A percentile compares a stretch with the other conserved stretches of the same genome.
Evolutionary conservation across 164 flowering plant genomes (phyloP).

Genomic region (Brasenia schreberi): DNA sequence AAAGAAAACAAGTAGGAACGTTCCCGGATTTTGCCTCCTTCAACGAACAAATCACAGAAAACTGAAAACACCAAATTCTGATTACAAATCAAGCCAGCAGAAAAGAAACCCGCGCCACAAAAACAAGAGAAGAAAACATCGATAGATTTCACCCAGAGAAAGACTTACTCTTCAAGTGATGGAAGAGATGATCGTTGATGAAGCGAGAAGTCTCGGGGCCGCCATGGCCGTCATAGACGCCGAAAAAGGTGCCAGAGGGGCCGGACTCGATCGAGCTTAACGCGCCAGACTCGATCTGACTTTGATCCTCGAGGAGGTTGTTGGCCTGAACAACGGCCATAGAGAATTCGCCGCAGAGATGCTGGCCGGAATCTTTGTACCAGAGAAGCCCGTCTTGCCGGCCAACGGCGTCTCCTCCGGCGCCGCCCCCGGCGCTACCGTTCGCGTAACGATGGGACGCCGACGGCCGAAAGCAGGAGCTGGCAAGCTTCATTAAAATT

Average conservation of each 20-base stretch:
- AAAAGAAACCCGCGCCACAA: background rate
- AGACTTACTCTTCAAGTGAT: constrained; percentile 61
- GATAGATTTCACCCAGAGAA: background rate
- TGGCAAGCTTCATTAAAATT: constrained; percentile 50
- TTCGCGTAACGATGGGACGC: constrained; percentile 30
- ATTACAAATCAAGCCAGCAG: background rate
- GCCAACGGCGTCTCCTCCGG: too few relatives aligned
- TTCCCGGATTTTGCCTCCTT: background rate
- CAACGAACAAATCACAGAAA: background rate
- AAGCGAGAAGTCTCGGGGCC: constrained; percentile 79
- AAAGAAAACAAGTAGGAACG: too few relatives aligned
- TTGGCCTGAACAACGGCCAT: constrained; percentile 89
- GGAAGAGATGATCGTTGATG: constrained; percentile 58
- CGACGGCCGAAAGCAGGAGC: constrained; percentile 56
- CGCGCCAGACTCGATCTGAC: constrained; percentile 68
- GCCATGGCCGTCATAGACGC: constrained; percentile 82
- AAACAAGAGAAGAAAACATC: background rate
- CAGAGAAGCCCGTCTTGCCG: constrained; percentile 70
- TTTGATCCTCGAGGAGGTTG: constrained; percentile 72
- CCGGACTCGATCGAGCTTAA: constrained; percentile 50
- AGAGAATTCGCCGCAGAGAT: constrained; percentile 59
- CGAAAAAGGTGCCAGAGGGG: constrained; percentile 68
- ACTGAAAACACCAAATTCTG: background rate
- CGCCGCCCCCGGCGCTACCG: constrained; percentile 17
- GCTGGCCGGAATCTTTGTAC: constrained; percentile 80